phyloP scores from a whole-genome alignment of 1,139 yeast genomes.

The Sporopachydermia cereana region DNA sequence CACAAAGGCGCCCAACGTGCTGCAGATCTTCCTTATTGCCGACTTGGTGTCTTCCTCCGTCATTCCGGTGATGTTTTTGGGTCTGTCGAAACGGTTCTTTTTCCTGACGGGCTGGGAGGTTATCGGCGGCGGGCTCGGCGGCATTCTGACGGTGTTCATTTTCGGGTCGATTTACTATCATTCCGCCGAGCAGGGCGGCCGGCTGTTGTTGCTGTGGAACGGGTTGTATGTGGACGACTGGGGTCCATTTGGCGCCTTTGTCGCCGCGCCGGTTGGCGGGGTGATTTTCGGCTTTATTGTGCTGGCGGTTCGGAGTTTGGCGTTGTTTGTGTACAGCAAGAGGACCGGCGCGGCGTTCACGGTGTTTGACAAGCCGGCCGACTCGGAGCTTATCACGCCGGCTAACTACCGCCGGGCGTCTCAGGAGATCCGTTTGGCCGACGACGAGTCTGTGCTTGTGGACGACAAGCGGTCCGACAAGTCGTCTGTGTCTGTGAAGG shows the following conservation, averaged over 20 bases:
- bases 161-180: constrained; percentile 74
- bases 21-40: constrained; percentile 82
- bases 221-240: constrained; percentile 80
- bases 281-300: constrained; percentile 43
- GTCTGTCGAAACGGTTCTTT: constrained; percentile 52
- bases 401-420: neutral
- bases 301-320: constrained; percentile 38
- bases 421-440: too few species aligned
- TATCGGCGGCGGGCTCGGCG: constrained; percentile 75
- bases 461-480: constrained; percentile 7
- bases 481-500: too few species aligned
- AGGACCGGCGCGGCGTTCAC: constrained; percentile 37
- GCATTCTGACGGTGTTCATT: constrained; percentile 65
- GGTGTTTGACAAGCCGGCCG: constrained; percentile 40
- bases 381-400: constrained; percentile 3
- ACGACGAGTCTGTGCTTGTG: constrained; percentile 8
- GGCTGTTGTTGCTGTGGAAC: constrained; percentile 55
- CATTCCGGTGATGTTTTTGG: constrained; percentile 76
- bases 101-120: constrained; percentile 74
- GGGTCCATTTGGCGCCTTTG: constrained; percentile 94
- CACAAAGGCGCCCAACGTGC: constrained; percentile 64
- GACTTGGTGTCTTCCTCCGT: constrained; percentile 82
- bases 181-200: constrained; percentile 68
- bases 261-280: constrained; percentile 81
- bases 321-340: constrained; percentile 28